These are phyloP conservation scores for Talaromyces atroroseus DNA, from an alignment of 2,329 filamentous ascomycete genomes.

Conservation along the genomic window DNA sequence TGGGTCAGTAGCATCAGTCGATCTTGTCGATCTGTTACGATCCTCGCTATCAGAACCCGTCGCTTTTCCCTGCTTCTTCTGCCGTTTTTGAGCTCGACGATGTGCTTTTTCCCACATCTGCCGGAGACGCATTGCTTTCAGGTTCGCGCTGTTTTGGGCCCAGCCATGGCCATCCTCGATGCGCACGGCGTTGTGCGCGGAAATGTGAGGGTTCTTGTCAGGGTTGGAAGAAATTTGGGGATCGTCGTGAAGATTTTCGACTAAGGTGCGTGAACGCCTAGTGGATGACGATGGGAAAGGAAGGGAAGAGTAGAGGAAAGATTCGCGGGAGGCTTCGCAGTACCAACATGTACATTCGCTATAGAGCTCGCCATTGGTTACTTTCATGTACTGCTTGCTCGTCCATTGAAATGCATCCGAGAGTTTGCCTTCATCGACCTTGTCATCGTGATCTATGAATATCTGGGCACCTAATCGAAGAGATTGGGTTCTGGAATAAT, in stretches of 20 bases:
- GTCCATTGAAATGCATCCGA: conserved; percentile 67
- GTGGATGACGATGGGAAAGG: conserved; percentile 31
- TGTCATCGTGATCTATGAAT: conserved; percentile 80
- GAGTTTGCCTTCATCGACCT: conserved; percentile 64
- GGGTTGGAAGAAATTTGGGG: conserved; percentile 43
- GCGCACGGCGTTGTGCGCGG: conserved; percentile 63
- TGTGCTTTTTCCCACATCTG: conserved; percentile 47
- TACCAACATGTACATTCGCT: conserved; percentile 79
- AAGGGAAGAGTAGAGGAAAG: conserved; percentile 45
- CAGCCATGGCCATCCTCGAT: conserved; percentile 18
- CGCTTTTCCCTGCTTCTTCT: conserved; percentile 2
- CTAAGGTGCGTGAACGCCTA: conserved; percentile 49
- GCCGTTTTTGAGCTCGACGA: conserved; percentile 30
- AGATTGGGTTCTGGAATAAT: conserved; percentile 47
- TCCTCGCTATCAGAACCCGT: not conserved
- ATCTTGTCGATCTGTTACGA: conserved; percentile 25
- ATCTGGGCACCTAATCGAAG: conserved; percentile 26
- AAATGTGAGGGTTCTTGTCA: conserved; percentile 63
- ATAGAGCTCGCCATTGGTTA: conserved; percentile 60
- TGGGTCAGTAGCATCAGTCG: conserved; percentile 18
- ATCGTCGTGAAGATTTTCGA: conserved; percentile 43
- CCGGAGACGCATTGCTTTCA: conserved; percentile 44
- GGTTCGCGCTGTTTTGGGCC: conserved; percentile 18
- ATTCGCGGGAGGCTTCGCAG: conserved; percentile 64
- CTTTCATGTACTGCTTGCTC: conserved; percentile 60